Evolutionary conservation across 352 stramenopile species (phyloP).

Genomic region (Phytophthora pluvialis): DNA sequence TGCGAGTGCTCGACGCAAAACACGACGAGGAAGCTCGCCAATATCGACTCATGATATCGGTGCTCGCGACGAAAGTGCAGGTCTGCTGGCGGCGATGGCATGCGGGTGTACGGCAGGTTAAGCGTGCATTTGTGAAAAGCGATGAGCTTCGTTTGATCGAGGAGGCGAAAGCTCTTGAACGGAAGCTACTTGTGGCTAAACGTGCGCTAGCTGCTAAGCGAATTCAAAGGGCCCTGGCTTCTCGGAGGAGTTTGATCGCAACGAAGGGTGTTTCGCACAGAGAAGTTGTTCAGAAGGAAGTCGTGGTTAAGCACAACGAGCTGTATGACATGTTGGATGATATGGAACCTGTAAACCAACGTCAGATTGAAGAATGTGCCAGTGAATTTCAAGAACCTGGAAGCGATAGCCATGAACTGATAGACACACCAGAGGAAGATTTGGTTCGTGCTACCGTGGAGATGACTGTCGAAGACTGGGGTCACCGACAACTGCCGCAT

Average conservation of each 20-base stretch:
- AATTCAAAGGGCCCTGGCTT: conserved; percentile 30
- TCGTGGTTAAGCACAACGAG: not conserved
- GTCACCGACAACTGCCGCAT: conserved; percentile 41
- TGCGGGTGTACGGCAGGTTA: conserved; percentile 26
- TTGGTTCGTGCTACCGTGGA: conserved; percentile 19
- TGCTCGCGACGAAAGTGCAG: conserved; percentile 42
- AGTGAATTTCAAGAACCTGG: conserved; percentile 4
- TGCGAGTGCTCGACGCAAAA: conserved; percentile 26
- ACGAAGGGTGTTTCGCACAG: conserved; percentile 8
- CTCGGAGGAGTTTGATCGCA: conserved; percentile 11
- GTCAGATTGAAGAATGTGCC: not conserved
- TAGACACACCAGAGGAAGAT: conserved; percentile 3
- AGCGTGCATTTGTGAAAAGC: conserved; percentile 38
- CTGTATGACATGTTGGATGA: conserved; percentile 1
- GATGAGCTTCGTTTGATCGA: conserved; percentile 44
- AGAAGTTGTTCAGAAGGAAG: not conserved
- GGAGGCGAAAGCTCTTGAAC: conserved; percentile 31
- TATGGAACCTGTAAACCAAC: not conserved
- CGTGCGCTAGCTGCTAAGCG: conserved; percentile 23
- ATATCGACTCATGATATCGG: conserved; percentile 34
- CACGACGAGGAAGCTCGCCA: conserved; percentile 26
- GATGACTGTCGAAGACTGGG: conserved; percentile 42
- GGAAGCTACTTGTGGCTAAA: conserved; percentile 14
- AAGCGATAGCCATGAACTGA: not conserved
- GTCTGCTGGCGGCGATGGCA: conserved; percentile 45